Conservation (phyloP, 805 yeast genomes). For the Dipodascus geniculatus region DNA sequence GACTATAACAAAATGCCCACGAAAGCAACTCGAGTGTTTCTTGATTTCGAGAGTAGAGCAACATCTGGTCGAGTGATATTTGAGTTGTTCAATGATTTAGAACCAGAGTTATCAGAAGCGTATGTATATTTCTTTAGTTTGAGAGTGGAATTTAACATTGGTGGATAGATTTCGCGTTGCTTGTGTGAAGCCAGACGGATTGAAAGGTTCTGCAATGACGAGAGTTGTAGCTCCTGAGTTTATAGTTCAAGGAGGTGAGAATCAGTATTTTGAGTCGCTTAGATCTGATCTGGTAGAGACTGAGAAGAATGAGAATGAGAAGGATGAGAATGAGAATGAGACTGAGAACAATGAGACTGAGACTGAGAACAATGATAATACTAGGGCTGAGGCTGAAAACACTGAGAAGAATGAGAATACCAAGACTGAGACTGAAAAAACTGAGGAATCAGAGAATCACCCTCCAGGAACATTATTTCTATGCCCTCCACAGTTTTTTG, state of each 20-base stretch:
- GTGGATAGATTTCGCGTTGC: constrained; percentile 2
- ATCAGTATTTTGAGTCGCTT: neutral
- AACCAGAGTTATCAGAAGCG: constrained; percentile 13
- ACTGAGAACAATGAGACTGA: too few relatives aligned
- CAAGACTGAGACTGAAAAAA: neutral
- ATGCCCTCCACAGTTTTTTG: constrained; percentile 11
- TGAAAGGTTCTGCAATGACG: constrained; percentile 77
- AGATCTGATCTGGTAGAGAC: too few relatives aligned
- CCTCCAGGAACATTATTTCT: constrained; percentile 3
- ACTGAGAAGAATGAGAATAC: too few relatives aligned
- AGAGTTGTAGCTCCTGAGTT: constrained; percentile 81
- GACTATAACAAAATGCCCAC: neutral
- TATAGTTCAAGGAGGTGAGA: constrained; percentile 88
- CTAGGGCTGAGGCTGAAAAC: too few relatives aligned
- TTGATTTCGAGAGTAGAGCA: constrained; percentile 13
- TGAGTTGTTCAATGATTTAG: constrained; percentile 13
- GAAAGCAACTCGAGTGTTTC: constrained; percentile 7
- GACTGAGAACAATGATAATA: too few relatives aligned
- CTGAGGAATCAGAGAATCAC: neutral
- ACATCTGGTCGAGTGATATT: constrained; percentile 11
- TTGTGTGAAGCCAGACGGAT: constrained; percentile 19
- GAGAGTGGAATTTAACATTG: too few relatives aligned
- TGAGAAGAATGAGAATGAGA: too few relatives aligned
- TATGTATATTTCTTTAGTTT: neutral
- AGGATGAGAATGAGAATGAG: too few relatives aligned